Conservation (phyloP, 192 early-diverging fungal species). For the Backusella sp. region DNA sequence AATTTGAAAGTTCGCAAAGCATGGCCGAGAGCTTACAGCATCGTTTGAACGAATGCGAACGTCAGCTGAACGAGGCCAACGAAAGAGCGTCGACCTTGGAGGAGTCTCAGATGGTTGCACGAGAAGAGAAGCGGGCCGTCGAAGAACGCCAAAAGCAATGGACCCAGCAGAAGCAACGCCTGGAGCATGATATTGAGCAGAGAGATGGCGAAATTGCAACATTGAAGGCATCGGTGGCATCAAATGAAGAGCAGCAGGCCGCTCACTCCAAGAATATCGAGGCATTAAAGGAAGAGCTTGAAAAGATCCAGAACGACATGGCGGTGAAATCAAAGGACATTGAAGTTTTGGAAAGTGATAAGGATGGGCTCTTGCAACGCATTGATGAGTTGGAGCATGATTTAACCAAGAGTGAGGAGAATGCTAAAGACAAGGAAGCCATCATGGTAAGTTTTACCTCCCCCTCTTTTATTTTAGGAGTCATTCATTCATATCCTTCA, state of each 20-base stretch:
- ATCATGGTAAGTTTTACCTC: neutral
- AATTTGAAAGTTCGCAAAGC: slow-evolving; percentile 60
- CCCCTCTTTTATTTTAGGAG: neutral
- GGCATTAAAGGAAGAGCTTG: slow-evolving; percentile 31
- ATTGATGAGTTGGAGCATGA: slow-evolving; percentile 16
- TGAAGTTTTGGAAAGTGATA: slow-evolving; percentile 15
- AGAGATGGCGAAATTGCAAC: slow-evolving; percentile 24
- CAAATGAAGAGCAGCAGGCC: slow-evolving; percentile 31
- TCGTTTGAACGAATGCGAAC: slow-evolving; percentile 46
- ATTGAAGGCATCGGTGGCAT: slow-evolving; percentile 29
- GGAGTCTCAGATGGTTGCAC: slow-evolving; percentile 43
- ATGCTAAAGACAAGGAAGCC: slow-evolving; percentile 7
- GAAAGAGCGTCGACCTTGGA: slow-evolving; percentile 53
- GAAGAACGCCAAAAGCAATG: slow-evolving; percentile 42
- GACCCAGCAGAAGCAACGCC: slow-evolving; percentile 17
- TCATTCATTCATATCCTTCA: slow-evolving; percentile 4
- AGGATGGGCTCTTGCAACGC: slow-evolving; percentile 13
- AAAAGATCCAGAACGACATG: slow-evolving; percentile 2
- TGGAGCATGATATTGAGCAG: slow-evolving; percentile 46
- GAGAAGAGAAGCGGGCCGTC: slow-evolving; percentile 34
- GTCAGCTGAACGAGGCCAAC: slow-evolving; percentile 47
- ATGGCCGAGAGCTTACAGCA: slow-evolving; percentile 55
- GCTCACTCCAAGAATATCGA: slow-evolving; percentile 18
- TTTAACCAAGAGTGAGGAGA: neutral
- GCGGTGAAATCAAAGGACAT: slow-evolving; percentile 16